A percentile compares a stretch with the other conserved stretches of the same genome.
phyloP scores from a whole-genome alignment of 352 stramenopile genomes.

The Phytophthora ramorum region DNA sequence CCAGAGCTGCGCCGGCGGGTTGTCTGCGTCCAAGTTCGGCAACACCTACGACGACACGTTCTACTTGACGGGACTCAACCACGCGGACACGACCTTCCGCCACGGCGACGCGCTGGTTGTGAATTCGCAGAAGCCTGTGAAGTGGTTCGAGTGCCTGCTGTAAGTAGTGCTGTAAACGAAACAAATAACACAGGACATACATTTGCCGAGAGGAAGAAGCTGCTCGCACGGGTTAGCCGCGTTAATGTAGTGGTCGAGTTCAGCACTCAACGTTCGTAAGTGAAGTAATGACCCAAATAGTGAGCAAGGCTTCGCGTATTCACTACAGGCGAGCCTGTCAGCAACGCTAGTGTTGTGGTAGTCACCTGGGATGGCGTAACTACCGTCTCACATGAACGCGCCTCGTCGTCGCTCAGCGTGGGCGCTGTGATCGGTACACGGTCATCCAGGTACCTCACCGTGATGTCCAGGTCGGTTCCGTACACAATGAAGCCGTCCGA shows the following conservation, averaged over 20 bases:
- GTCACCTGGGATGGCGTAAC: slow-evolving; percentile 21
- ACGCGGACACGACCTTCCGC: slow-evolving; percentile 46
- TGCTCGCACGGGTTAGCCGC: no score
- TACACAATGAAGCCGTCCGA: slow-evolving; percentile 25
- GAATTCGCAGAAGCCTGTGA: slow-evolving; percentile 38
- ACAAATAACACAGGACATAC: no score
- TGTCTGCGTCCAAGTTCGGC: slow-evolving; percentile 35
- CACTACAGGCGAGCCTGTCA: slow-evolving; percentile 17
- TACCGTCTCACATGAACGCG: slow-evolving; percentile 18
- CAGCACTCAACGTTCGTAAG: slow-evolving; percentile 7
- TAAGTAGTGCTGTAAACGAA: background rate
- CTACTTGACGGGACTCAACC: slow-evolving; percentile 49
- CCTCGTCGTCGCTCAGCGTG: slow-evolving; percentile 9
- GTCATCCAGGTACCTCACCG: slow-evolving; percentile 21
- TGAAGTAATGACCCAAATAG: slow-evolving; percentile 19
- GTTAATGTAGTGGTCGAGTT: no score
- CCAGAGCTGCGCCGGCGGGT: slow-evolving; percentile 37
- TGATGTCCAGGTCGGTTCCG: slow-evolving; percentile 33
- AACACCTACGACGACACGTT: slow-evolving; percentile 26
- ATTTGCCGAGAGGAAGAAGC: no score
- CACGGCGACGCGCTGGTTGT: slow-evolving; percentile 43
- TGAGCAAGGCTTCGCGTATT: slow-evolving; percentile 11
- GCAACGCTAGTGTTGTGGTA: slow-evolving; percentile 21
- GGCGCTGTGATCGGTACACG: slow-evolving; percentile 23
- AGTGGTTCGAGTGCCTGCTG: slow-evolving; percentile 45